Conservation (phyloP, 306 rosid genomes). For the Prinsepia uniflora region DNA sequence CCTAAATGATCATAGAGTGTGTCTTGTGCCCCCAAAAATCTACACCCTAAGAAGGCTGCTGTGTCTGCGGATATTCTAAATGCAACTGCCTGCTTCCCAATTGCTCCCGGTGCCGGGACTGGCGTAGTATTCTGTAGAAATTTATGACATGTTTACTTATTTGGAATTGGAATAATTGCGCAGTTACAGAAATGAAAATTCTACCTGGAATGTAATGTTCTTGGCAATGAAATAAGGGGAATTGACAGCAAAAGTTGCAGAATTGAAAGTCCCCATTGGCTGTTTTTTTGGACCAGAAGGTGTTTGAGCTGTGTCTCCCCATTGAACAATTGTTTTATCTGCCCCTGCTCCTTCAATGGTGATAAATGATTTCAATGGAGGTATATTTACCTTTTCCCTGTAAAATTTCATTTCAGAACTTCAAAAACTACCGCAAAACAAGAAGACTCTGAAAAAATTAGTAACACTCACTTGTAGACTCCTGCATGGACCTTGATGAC, state of each 20-base stretch:
- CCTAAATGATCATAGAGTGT: conserved; percentile 90
- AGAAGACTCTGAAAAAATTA: not conserved
- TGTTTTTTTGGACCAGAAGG: conserved; percentile 53
- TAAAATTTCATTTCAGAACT: conserved; percentile 8
- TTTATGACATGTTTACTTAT: no score
- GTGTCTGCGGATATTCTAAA: conserved; percentile 90
- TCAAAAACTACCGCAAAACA: not conserved
- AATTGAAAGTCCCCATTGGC: conserved; percentile 74
- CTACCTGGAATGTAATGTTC: conserved; percentile 87
- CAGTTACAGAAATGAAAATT: not conserved
- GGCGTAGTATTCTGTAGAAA: conserved; percentile 69
- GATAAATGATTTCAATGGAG: conserved; percentile 72
- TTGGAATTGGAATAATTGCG: no score
- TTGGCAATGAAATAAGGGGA: conserved; percentile 90
- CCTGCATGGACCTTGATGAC: conserved; percentile 92
- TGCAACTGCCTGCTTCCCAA: conserved; percentile 89
- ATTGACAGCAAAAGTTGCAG: conserved; percentile 91
- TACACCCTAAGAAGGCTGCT: conserved; percentile 72
- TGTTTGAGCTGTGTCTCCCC: conserved; percentile 98
- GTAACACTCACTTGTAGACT: conserved; percentile 72
- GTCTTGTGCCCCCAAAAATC: conserved; percentile 89
- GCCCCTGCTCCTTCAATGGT: conserved; percentile 91
- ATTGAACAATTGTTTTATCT: conserved; percentile 81
- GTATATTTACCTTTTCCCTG: conserved; percentile 91
- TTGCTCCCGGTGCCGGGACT: conserved; percentile 77